Evolutionary conservation across 2,329 filamentous ascomycete species (phyloP), one percentile per base, ranked within the genome.

Genomic region (Fusarium domesticum): DNA sequence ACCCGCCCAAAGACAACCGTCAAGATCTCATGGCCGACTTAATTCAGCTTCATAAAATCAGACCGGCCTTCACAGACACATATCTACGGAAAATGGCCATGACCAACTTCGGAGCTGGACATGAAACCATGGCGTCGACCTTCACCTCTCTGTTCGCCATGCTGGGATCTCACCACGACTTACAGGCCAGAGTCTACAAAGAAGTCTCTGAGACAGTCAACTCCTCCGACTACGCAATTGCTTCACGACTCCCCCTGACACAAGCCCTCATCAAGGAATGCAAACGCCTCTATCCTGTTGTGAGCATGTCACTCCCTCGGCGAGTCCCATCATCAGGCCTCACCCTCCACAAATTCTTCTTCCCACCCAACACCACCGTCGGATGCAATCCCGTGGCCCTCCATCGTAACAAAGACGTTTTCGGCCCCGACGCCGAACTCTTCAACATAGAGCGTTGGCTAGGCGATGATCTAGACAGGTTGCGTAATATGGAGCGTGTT

Each of bases 61-160:
- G 68, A 16, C 69, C 73, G 1, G 69, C 69, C 6, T 78, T 79
- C 45, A 72, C 57, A 1, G 69, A 74, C 18, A 59, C 54, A 0
- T 78, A 78, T 40, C 65, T 79, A 8, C 70, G 71, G 3, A 72
- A 75, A 19, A 73, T 78, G 65, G 74, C 73, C 3, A 65, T 77
- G 3, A 78, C 76, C 2, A 79, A 79, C 49, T 78, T 79, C 51
- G 76, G 76, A 10, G 76, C 76, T 1, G 76, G 76, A 0, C 76
- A 79, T 46, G 76, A 79, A 53, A 79, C 76, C 0, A 68, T 77
- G 64, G 74, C 73, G 10, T 75, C 75, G 1, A 75, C 76, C 0
- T 55, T 79, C 6, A 78, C 75, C 0, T 71, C 76, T 4, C 63
- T 69, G 17, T 56, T 80, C 36, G 63, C 72, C 36, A 70, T 76